Conservation (phyloP, 768 basidiomycete genomes). For the Tricholoma sp. region DNA sequence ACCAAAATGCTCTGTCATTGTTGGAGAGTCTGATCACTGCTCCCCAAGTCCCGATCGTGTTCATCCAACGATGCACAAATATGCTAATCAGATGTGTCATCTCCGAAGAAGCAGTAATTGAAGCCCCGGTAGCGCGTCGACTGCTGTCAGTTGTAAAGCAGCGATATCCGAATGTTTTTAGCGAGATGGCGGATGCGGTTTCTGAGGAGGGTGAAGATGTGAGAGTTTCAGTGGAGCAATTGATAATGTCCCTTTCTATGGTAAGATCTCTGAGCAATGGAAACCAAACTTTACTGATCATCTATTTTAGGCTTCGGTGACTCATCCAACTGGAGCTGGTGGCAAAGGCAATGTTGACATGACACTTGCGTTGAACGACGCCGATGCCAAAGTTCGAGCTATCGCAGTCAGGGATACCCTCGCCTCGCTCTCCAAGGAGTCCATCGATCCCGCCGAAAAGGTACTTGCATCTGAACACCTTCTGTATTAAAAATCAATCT, state of each 20-base stretch:
- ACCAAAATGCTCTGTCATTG: slow-evolving; percentile 23
- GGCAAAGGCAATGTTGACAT: slow-evolving; percentile 28
- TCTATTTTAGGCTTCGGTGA: slow-evolving; percentile 6
- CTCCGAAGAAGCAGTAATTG: slow-evolving; percentile 17
- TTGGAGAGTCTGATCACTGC: slow-evolving; percentile 35
- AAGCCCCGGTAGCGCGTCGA: slow-evolving; percentile 23
- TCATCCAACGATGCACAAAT: slow-evolving; percentile 26
- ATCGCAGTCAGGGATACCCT: slow-evolving; percentile 57
- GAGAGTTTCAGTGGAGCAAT: slow-evolving; percentile 43
- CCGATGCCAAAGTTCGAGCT: slow-evolving; percentile 56
- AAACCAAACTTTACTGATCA: background rate
- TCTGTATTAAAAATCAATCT: background rate
- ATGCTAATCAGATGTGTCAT: slow-evolving; percentile 24
- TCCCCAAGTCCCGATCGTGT: slow-evolving; percentile 24
- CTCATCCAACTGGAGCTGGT: background rate
- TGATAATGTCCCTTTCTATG: slow-evolving; percentile 55
- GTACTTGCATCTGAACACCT: slow-evolving; percentile 25
- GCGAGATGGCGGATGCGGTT: slow-evolving; percentile 32
- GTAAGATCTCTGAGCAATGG: slow-evolving; percentile 26
- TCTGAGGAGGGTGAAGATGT: slow-evolving; percentile 28
- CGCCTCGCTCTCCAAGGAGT: slow-evolving; percentile 25
- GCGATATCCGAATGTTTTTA: slow-evolving; percentile 51
- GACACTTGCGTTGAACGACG: slow-evolving; percentile 53
- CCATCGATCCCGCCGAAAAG: slow-evolving; percentile 32
- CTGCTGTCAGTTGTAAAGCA: slow-evolving; percentile 62